Evolutionary conservation across 352 stramenopile genomes (phyloP).

Genomic region (Pythium coloratum): DNA sequence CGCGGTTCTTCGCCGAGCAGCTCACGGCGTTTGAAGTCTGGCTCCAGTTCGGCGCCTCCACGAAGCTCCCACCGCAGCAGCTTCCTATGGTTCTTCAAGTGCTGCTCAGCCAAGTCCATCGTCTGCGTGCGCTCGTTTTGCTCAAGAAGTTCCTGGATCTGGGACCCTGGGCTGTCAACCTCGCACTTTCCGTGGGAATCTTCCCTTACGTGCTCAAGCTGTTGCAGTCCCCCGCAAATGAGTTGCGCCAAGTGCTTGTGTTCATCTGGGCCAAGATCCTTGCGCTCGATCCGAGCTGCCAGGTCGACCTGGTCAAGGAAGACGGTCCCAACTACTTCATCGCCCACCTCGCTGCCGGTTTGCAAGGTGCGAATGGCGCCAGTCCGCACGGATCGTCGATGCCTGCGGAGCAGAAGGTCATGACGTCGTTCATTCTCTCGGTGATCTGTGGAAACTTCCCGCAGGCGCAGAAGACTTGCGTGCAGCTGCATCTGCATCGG

Average conservation of each 20-base stretch:
- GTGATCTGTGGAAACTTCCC: constrained; percentile 93
- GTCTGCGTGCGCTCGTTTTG: constrained; percentile 95
- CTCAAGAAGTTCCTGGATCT: constrained; percentile 97
- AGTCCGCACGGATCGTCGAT: constrained; percentile 36
- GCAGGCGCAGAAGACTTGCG: constrained; percentile 91
- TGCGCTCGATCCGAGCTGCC: constrained; percentile 94
- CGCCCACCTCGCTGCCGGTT: constrained; percentile 81
- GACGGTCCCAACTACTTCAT: constrained; percentile 96
- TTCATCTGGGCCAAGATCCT: constrained; percentile 95
- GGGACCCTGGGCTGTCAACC: constrained; percentile 88
- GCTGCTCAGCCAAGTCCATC: constrained; percentile 95
- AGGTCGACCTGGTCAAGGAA: constrained; percentile 97
- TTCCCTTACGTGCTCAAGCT: constrained; percentile 99
- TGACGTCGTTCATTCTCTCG: constrained; percentile 96
- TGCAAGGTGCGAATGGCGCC: constrained; percentile 38
- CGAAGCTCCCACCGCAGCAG: constrained; percentile 94
- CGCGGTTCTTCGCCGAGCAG: constrained; percentile 98
- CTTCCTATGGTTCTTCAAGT: constrained; percentile 98
- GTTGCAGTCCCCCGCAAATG: constrained; percentile 92
- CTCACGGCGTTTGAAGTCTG: constrained; percentile 99
- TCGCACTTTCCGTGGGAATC: constrained; percentile 95
- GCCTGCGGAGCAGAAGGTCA: constrained; percentile 91
- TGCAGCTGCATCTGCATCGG: constrained; percentile 89
- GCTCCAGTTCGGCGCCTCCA: constrained; percentile 93
- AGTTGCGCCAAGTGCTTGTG: constrained; percentile 95